Evolutionary conservation across 2,329 filamentous ascomycete species (phyloP), one percentile per base, ranked within the genome.

Genomic region (Phialemonium atrogriseum): DNA sequence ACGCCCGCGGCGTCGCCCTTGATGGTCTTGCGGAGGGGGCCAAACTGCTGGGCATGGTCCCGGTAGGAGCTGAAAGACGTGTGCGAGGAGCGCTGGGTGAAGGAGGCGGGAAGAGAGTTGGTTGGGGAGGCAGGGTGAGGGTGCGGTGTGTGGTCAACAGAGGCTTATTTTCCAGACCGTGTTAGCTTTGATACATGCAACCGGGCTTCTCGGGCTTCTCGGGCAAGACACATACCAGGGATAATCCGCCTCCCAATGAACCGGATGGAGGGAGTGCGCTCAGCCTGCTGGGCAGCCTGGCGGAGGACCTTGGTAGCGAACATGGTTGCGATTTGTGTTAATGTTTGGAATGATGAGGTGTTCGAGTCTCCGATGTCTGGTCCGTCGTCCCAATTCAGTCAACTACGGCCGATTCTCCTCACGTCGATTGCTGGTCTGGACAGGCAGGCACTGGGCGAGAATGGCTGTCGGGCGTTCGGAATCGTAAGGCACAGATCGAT

Each of bases 21-120:
- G 40, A 74, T 65, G 27, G 64, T 65, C 61, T 73, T 74, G 57
- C 71, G 70, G 37, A 88, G 71, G 11, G 83, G 83, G 20, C 83
- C 83, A 53, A 86, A 81, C 59, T 85, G 81, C 59, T 83, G 80
- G 37, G 79, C 81, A 54, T 80, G 77, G 59, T 84, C 73, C 52
- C 83, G 80, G 69, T 88, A 88, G 48, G 71, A 70, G 55, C 79
- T 81, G 65, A 88, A 88, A 38, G 71, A 75, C 43, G 69, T 58
- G 60, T 74, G 68, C 20, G 62, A 59, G 42, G 65, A 58, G 30
- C 47, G 50, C 45, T 46, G 51, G 40, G 55, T 49, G 47, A 71
- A 73, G 49, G 55, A 56, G 34, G 62, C 48, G 24, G 82, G 83
- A 15, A 87, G 77, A 20, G 66, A 60, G 48, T 74, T 63, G 21